phyloP scores from a whole-genome alignment of 805 yeast genomes.

The Saitoella complicata region DNA sequence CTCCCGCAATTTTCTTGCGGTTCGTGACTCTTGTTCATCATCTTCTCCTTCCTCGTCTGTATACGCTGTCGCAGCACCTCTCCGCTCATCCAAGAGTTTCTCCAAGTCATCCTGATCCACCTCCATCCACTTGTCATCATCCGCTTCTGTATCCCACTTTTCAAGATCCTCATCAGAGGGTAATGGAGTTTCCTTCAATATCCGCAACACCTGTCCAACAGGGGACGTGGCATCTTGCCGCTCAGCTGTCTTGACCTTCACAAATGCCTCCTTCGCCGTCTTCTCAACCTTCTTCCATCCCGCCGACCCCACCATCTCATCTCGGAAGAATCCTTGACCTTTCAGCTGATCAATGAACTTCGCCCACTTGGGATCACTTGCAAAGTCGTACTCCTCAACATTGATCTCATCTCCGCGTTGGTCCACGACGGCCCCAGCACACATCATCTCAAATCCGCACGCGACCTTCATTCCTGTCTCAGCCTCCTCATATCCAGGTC shows the following conservation, averaged over 20 bases:
- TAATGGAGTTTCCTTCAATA: not conserved
- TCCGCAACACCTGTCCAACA: not conserved
- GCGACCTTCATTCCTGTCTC: conserved; percentile 16
- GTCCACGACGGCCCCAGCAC: conserved; percentile 4
- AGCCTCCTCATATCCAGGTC: conserved; percentile 5
- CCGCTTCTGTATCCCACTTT: conserved; percentile 12
- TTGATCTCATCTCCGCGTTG: not conserved
- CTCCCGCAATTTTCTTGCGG: conserved; percentile 2
- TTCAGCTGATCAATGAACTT: conserved; percentile 4
- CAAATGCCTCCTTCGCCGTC: conserved; percentile 10
- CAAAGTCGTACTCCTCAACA: conserved; percentile 1
- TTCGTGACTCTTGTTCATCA: conserved; percentile 1
- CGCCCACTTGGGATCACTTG: conserved; percentile 7
- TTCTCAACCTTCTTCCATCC: conserved; percentile 4
- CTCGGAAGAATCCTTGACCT: conserved; percentile 11
- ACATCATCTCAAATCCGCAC: conserved; percentile 15
- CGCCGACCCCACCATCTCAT: conserved; percentile 7
- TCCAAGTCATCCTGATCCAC: conserved; percentile 11
- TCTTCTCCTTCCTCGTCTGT: conserved; percentile 6
- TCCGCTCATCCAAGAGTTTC: conserved; percentile 7
- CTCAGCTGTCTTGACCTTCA: not conserved
- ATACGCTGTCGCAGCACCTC: conserved; percentile 3
- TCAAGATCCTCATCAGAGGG: conserved; percentile 8
- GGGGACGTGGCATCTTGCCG: not conserved
- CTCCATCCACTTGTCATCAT: conserved; percentile 15